Evolutionary conservation across 208 protist genomes (phyloP), one percentile per base, ranked within the genome.

Genomic region (Phytomonas sp.): DNA sequence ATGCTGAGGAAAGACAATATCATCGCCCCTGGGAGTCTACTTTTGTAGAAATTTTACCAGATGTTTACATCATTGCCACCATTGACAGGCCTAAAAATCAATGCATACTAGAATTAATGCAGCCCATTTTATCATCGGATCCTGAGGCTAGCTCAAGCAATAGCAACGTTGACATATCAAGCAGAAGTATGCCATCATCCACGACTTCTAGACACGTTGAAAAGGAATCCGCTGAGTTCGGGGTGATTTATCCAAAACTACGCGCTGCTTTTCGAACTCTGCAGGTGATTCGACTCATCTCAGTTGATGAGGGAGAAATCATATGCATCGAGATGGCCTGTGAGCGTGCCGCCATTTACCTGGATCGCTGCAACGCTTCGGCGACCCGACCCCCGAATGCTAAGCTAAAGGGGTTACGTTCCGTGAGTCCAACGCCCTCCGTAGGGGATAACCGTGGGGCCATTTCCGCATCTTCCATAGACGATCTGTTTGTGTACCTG

Each of bases 21-120:
- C 15, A 46, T 46, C 15, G 40, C 11, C 40, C 15, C 40, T 20
- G 15, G 40, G 40, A 46, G 40, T 46, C 1, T 20, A 46, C 79
- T 23, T 75, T 83, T 30, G 67, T 82, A 30, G 80, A 92, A 60
- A 60, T 94, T 2, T 66, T 69, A n/a, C 68, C 83, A 13, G 79
- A 71, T 15, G 77, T 87, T 11, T 84, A 72, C 36, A 73, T 94
- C 60, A 56, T 94, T 26, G 89, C 87, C 13, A 88, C 78, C 4
- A 82, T 86, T 0, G 66, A 79, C 28, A 51, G 67, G 1, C 63
- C 46, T 8, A 81, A 75, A 26, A 87, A 91, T 66, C 64, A 82
- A 68, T 92, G 86, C 65, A 59, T 83, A 26, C 28, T 95, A 1
- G 84, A 92, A 67, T 70, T 89, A 34, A 34, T 86, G 36, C 37